Evolutionary conservation across 345 rosid species (phyloP).

Genomic region (Angophora floribunda): DNA sequence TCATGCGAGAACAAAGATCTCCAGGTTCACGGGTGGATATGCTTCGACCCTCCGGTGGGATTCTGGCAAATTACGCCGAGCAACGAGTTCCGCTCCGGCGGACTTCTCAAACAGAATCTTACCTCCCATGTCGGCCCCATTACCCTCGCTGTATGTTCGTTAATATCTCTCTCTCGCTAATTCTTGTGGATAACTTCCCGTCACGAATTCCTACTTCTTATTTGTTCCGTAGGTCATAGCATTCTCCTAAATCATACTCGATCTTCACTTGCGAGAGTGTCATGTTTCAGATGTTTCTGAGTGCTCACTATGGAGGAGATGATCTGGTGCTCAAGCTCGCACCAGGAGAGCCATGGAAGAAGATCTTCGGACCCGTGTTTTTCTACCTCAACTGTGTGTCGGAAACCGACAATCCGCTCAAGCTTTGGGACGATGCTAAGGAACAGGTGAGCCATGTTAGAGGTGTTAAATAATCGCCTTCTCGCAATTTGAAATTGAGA

Average conservation of each 20-base stretch:
- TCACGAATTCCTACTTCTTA: neutral
- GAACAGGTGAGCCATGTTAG: constrained; percentile 33
- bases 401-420: constrained; percentile 19
- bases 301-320: constrained; percentile 83
- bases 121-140: constrained; percentile 56
- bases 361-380: constrained; percentile 82
- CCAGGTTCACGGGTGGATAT: constrained; percentile 80
- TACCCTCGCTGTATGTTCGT: constrained; percentile 42
- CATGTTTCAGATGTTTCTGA: constrained; percentile 56
- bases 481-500: neutral
- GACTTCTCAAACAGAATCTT: constrained; percentile 49
- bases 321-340: constrained; percentile 61
- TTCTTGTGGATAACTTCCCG: neutral
- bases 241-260: neutral
- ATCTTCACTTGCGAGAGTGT: neutral
- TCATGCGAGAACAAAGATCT: constrained; percentile 74
- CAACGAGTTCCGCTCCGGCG: constrained; percentile 52
- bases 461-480: neutral
- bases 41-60: constrained; percentile 42
- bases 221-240: neutral
- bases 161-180: neutral
- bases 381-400: constrained; percentile 44
- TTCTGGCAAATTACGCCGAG: constrained; percentile 78
- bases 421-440: constrained; percentile 79
- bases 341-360: constrained; percentile 81